Percentiles rank a stretch among this genome's conserved stretches.
Evolutionary conservation across 768 basidiomycete species (phyloP).

Genomic region (Tubosaeta sp.): DNA sequence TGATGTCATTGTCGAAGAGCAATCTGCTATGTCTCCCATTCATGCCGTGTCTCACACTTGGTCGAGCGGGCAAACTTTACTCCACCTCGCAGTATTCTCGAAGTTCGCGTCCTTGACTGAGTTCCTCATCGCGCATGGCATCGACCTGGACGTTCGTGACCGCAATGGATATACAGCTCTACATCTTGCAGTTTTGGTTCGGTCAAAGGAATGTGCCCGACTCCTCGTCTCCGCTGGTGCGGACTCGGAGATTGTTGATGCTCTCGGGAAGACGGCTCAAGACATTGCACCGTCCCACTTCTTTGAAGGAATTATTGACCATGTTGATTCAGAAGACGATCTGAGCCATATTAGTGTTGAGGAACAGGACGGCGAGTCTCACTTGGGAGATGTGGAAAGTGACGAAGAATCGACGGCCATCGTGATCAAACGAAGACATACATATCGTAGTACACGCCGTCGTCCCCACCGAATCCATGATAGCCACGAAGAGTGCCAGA

Average conservation of each 20-base stretch:
- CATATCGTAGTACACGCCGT: slow-evolving; percentile 34
- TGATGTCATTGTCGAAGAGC: slow-evolving; percentile 53
- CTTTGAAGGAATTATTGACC: slow-evolving; percentile 37
- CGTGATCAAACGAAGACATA: slow-evolving; percentile 28
- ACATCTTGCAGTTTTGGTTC: slow-evolving; percentile 74
- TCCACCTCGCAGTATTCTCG: slow-evolving; percentile 83
- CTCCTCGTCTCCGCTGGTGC: slow-evolving; percentile 79
- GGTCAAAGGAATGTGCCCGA: slow-evolving; percentile 58
- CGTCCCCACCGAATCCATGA: slow-evolving; percentile 15
- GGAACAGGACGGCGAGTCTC: slow-evolving; percentile 53
- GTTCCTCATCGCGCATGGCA: slow-evolving; percentile 67
- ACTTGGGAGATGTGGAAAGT: slow-evolving; percentile 67
- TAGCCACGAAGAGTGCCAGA: slow-evolving; percentile 10
- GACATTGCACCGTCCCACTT: slow-evolving; percentile 50
- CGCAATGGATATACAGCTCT: slow-evolving; percentile 87
- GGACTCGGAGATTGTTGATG: slow-evolving; percentile 70
- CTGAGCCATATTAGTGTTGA: slow-evolving; percentile 20
- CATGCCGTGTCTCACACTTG: slow-evolving; percentile 70
- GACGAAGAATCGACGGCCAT: slow-evolving; percentile 46
- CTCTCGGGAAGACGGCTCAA: slow-evolving; percentile 61
- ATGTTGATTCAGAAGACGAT: slow-evolving; percentile 17
- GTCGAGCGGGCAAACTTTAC: slow-evolving; percentile 74
- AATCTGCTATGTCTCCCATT: slow-evolving; percentile 38
- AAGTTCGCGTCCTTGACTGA: slow-evolving; percentile 65
- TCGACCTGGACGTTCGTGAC: slow-evolving; percentile 82